A percentile compares a stretch with the other conserved stretches of the same genome.
Conservation (phyloP, 2,329 filamentous ascomycete species). For the Pestalotiopsis sp. region DNA sequence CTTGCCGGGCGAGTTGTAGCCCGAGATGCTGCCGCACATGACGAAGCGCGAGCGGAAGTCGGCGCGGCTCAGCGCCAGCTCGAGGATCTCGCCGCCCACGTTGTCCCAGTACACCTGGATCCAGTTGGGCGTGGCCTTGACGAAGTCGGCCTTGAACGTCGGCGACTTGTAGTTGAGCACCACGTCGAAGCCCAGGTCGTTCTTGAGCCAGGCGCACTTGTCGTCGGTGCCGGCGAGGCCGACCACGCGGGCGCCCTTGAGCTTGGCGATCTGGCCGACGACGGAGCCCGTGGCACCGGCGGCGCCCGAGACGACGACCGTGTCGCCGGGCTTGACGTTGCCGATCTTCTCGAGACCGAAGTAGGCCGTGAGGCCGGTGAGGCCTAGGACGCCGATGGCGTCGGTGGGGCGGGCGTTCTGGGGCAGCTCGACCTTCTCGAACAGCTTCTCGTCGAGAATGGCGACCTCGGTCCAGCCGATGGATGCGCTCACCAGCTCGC, state of each 20-base stretch:
- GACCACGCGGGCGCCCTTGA: slow-evolving; percentile 65
- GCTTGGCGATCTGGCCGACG: slow-evolving; percentile 77
- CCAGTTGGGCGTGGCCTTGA: slow-evolving; percentile 53
- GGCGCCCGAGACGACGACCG: slow-evolving; percentile 77
- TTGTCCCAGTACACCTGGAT: slow-evolving; percentile 69
- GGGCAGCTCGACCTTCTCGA: slow-evolving; percentile 46
- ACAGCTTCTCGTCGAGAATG: slow-evolving; percentile 56
- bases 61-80: slow-evolving; percentile 66
- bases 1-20: slow-evolving; percentile 64
- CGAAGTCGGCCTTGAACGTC: slow-evolving; percentile 55
- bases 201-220: slow-evolving; percentile 63
- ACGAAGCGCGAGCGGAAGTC: slow-evolving; percentile 67
- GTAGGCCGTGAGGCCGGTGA: slow-evolving; percentile 9
- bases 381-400: slow-evolving; percentile 60
- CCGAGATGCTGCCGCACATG: slow-evolving; percentile 72
- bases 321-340: slow-evolving; percentile 68
- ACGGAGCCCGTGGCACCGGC: slow-evolving; percentile 79
- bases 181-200: slow-evolving; percentile 60
- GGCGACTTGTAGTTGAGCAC: slow-evolving; percentile 63
- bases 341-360: slow-evolving; percentile 74
- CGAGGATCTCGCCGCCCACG: slow-evolving; percentile 72
- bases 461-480: slow-evolving; percentile 71
- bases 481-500: slow-evolving; percentile 58
- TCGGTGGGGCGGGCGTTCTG: slow-evolving; percentile 53
- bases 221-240: slow-evolving; percentile 69